Evolutionary conservation across 495 filamentous ascomycete species (phyloP).

Genomic region (Aspergillus ellipticus): DNA sequence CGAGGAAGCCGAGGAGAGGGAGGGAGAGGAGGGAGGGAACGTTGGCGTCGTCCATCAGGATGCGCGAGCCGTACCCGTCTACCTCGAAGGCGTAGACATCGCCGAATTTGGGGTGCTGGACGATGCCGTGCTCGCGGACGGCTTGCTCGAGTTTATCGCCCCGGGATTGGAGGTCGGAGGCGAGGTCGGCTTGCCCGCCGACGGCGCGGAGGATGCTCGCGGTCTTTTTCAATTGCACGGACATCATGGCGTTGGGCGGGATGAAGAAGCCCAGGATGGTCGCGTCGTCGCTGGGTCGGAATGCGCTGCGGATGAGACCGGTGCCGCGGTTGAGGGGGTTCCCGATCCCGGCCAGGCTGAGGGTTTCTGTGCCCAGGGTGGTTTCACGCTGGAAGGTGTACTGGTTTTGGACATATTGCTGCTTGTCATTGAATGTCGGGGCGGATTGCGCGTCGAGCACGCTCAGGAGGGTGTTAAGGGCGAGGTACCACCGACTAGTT

Average conservation of each 20-base stretch:
- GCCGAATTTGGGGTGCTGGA: slow-evolving; percentile 77
- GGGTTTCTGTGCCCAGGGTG: slow-evolving; percentile 81
- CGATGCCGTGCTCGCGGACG: slow-evolving; percentile 84
- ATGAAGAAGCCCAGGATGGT: slow-evolving; percentile 95
- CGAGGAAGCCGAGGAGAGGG: slow-evolving; percentile 81
- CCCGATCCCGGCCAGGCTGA: slow-evolving; percentile 75
- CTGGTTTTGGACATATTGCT: slow-evolving; percentile 61
- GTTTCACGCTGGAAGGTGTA: slow-evolving; percentile 87
- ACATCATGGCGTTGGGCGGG: slow-evolving; percentile 93
- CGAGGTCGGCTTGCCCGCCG: slow-evolving; percentile 48
- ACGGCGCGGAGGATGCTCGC: slow-evolving; percentile 62
- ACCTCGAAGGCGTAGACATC: slow-evolving; percentile 95
- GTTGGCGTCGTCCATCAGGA: slow-evolving; percentile 98
- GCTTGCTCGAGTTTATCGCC: slow-evolving; percentile 68
- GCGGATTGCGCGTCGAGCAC: slow-evolving; percentile 75
- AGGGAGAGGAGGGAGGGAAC: slow-evolving; percentile 85
- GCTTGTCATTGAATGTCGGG: slow-evolving; percentile 70
- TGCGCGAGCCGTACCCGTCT: slow-evolving; percentile 86
- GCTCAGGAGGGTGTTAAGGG: slow-evolving; percentile 66
- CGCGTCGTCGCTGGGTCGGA: slow-evolving; percentile 97
- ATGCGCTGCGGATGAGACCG: slow-evolving; percentile 84
- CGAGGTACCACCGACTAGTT: slow-evolving; percentile 72
- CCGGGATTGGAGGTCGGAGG: slow-evolving; percentile 55
- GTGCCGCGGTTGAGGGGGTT: slow-evolving; percentile 87
- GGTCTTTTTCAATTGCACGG: slow-evolving; percentile 78